phyloP scores from a whole-genome alignment of 805 yeast species.

The Wilhelminamyces savonicus region DNA sequence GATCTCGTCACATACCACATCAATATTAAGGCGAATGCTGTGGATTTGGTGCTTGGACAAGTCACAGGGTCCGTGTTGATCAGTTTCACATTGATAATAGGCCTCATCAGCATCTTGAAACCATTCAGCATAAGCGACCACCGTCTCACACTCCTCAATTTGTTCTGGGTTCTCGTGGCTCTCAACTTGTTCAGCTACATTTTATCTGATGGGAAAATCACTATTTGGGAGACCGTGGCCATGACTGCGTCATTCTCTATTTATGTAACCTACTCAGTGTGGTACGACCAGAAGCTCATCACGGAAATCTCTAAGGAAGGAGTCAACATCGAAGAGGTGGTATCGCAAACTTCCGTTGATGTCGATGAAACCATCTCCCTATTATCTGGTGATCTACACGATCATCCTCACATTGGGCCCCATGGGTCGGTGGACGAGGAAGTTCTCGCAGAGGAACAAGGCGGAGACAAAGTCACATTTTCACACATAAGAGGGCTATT shows the following conservation, averaged over 20 bases:
- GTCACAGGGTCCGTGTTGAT: conserved; percentile 29
- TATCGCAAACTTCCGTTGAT: too few species aligned
- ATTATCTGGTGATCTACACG: too few species aligned
- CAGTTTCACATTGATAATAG: conserved; percentile 28
- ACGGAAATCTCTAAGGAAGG: conserved; percentile 1
- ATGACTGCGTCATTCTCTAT: conserved; percentile 18
- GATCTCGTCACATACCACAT: conserved; percentile 31
- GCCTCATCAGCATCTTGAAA: conserved; percentile 18
- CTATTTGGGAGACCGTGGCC: conserved; percentile 20
- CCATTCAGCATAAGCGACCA: conserved; percentile 18
- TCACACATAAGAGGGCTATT: too few species aligned
- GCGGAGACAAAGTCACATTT: too few species aligned
- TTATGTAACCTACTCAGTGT: conserved; percentile 18
- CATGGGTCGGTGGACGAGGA: too few species aligned
- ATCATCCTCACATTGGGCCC: too few species aligned
- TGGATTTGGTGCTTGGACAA: conserved; percentile 33
- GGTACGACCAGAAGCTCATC: conserved; percentile 1
- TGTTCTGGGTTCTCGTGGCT: conserved; percentile 22
- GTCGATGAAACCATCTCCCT: too few species aligned
- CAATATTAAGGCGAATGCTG: conserved; percentile 19
- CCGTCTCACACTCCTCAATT: conserved; percentile 16
- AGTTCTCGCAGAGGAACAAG: too few species aligned
- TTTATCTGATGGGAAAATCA: conserved; percentile 28
- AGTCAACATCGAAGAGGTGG: not conserved
- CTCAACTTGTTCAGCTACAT: conserved; percentile 20